Percentiles rank a stretch among this genome's conserved stretches.
Conservation (phyloP, 202 grass and related monocot genomes). For the Digitaria exilis region DNA sequence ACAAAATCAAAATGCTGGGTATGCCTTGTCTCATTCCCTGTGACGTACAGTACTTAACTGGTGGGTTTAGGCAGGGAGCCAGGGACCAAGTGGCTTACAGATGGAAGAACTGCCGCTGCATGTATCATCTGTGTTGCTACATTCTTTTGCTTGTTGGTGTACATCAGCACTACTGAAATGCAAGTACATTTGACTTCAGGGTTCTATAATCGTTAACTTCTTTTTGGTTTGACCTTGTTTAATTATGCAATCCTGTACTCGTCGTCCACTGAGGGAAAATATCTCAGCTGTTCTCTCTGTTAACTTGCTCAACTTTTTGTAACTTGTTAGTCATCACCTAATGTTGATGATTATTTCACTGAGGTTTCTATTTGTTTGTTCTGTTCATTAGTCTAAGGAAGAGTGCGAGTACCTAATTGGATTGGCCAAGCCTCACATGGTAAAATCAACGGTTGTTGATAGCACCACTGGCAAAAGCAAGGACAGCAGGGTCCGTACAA, state of each 20-base stretch:
- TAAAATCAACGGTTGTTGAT: slow-evolving; percentile 90
- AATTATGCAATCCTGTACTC: background rate
- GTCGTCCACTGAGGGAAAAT: background rate
- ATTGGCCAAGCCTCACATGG: slow-evolving; percentile 85
- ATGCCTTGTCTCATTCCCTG: background rate
- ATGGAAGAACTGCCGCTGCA: background rate
- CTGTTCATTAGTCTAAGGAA: slow-evolving; percentile 82
- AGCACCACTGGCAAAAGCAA: slow-evolving; percentile 85
- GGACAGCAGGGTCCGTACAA: slow-evolving; percentile 97
- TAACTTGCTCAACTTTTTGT: background rate
- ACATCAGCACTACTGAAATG: background rate
- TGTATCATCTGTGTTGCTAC: background rate
- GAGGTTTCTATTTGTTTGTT: slow-evolving; percentile 23
- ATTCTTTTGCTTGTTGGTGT: background rate
- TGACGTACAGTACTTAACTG: background rate
- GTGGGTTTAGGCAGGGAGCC: background rate
- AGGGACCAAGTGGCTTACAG: background rate
- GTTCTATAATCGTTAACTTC: background rate
- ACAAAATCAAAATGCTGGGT: background rate
- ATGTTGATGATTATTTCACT: slow-evolving; percentile 31
- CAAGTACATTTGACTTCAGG: background rate
- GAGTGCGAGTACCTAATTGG: slow-evolving; percentile 91
- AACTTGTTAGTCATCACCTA: background rate
- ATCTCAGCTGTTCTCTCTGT: background rate
- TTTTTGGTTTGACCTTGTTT: background rate